Conservation (phyloP, 148 eudicot genomes). For the Rhododendron griersonianum region DNA sequence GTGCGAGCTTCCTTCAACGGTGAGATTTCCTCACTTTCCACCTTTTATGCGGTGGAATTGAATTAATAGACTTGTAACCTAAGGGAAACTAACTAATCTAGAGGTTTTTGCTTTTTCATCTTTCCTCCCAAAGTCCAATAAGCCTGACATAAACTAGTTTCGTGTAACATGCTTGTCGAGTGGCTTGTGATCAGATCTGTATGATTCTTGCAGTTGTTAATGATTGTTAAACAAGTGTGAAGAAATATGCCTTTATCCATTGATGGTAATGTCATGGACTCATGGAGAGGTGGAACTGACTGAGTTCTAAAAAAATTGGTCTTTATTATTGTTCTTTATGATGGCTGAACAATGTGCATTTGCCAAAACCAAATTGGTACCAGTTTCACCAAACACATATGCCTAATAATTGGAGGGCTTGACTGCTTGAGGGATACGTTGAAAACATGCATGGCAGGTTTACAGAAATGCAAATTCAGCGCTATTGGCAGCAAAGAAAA, state of each 20-base stretch:
- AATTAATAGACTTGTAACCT: too few relatives aligned
- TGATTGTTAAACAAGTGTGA: background rate
- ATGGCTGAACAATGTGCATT: too few relatives aligned
- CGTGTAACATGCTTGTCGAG: background rate
- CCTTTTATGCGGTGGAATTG: background rate
- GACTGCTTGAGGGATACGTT: background rate
- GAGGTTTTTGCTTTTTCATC: background rate
- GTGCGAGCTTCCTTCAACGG: constrained; percentile 20
- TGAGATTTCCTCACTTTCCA: background rate
- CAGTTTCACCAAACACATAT: too few relatives aligned
- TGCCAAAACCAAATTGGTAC: too few relatives aligned
- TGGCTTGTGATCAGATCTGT: background rate
- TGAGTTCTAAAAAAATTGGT: too few relatives aligned
- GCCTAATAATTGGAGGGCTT: background rate
- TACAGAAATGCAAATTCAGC: background rate
- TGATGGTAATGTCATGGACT: background rate
- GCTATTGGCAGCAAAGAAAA: background rate
- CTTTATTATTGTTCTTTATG: too few relatives aligned
- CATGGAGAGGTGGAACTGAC: background rate
- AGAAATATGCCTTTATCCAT: background rate
- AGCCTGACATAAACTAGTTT: background rate
- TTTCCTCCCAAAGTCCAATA: background rate
- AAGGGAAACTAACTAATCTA: background rate
- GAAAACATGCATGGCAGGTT: background rate
- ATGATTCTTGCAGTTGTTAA: background rate